phyloP scores from a whole-genome alignment of 345 rosid genomes.

The Salix koriyanagi region DNA sequence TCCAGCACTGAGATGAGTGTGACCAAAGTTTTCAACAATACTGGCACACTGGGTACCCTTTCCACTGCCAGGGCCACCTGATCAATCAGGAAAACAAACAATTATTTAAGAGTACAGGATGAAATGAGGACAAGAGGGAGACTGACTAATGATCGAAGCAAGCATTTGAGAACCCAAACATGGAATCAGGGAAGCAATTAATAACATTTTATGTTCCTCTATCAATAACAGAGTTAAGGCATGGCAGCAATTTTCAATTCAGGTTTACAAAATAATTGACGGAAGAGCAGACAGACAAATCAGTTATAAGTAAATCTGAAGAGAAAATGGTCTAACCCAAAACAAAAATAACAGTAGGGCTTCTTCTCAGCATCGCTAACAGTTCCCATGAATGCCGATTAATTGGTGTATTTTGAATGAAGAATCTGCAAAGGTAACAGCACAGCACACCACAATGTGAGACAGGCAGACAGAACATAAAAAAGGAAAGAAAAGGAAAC shows the following conservation, averaged over 20 bases:
- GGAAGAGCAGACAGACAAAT: neutral
- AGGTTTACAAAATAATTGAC: neutral
- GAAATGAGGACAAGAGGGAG: neutral
- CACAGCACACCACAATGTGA: neutral
- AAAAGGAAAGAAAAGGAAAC: neutral
- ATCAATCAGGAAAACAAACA: conserved; percentile 12
- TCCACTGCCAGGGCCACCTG: conserved; percentile 87
- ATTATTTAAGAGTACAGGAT: neutral
- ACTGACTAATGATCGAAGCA: neutral
- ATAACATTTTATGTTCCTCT: neutral
- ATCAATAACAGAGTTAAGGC: neutral
- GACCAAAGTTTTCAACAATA: conserved; percentile 23
- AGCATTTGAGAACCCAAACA: neutral
- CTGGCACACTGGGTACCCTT: conserved; percentile 36
- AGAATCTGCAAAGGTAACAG: neutral
- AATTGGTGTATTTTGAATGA: neutral
- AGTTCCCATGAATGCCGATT: conserved; percentile 46
- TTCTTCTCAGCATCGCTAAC: conserved; percentile 51
- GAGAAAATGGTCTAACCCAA: conserved; percentile 47
- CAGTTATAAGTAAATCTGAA: neutral
- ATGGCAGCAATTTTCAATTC: neutral
- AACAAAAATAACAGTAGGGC: conserved; percentile 76
- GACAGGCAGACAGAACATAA: neutral
- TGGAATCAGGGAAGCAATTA: neutral
- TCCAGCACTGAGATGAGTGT: conserved; percentile 36